Percentiles rank a stretch among this genome's conserved stretches.
These are phyloP conservation scores for Wilhelminamyces savonicus DNA, from an alignment of 805 yeast genomes.

Conservation along the genomic window DNA sequence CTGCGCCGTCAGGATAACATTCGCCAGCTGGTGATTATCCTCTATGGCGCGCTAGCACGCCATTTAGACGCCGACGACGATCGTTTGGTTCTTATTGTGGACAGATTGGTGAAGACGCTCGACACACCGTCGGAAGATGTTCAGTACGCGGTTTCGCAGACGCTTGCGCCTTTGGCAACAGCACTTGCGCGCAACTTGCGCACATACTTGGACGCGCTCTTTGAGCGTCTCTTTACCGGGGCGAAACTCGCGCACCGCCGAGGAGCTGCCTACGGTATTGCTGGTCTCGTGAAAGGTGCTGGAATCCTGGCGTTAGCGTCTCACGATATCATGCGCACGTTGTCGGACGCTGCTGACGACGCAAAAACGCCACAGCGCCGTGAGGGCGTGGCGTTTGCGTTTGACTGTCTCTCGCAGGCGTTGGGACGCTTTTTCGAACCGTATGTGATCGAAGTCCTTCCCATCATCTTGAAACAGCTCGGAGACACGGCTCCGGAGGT, in stretches of 20 bases:
- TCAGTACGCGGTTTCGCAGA: slow-evolving; percentile 79
- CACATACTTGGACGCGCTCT: slow-evolving; percentile 49
- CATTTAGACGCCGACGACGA: slow-evolving; percentile 66
- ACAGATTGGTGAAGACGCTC: slow-evolving; percentile 65
- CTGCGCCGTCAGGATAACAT: slow-evolving; percentile 51
- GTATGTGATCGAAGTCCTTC: slow-evolving; percentile 82
- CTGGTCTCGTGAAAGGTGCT: slow-evolving; percentile 87
- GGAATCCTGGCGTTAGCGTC: slow-evolving; percentile 76
- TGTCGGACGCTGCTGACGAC: slow-evolving; percentile 83
- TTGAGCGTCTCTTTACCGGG: slow-evolving; percentile 54
- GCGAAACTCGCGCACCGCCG: slow-evolving; percentile 51
- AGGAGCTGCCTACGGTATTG: slow-evolving; percentile 95
- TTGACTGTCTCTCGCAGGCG: slow-evolving; percentile 75
- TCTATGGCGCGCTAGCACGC: slow-evolving; percentile 87
- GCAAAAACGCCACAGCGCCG: slow-evolving; percentile 66
- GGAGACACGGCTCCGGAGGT: slow-evolving; percentile 87
- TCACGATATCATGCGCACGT: slow-evolving; percentile 66
- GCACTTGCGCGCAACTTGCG: slow-evolving; percentile 46
- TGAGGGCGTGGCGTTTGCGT: slow-evolving; percentile 82
- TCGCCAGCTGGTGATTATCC: slow-evolving; percentile 74
- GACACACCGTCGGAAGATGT: slow-evolving; percentile 88
- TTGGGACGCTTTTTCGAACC: slow-evolving; percentile 86
- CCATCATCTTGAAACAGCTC: slow-evolving; percentile 68
- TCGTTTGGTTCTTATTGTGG: slow-evolving; percentile 60
- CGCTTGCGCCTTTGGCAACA: slow-evolving; percentile 76